Percentiles rank a stretch among this genome's conserved stretches.
Conservation (phyloP, 2,329 filamentous ascomycete genomes). For the Aspergillus sp. region DNA sequence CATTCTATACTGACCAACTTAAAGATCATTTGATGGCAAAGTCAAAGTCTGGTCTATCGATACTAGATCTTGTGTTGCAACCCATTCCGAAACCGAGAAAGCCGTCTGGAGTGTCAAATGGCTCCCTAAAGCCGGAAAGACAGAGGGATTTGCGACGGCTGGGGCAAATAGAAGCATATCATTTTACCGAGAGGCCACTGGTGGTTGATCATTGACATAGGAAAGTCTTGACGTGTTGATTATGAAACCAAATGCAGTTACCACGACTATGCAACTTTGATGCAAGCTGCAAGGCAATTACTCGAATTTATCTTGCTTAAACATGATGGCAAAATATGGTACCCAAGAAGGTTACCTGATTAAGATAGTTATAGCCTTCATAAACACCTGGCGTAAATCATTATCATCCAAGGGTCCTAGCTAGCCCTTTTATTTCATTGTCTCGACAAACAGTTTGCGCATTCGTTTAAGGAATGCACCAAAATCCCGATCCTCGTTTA, state of each 20-base stretch:
- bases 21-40: conserved; percentile 78
- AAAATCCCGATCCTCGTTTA: conserved; percentile 59
- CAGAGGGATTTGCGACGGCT: conserved; percentile 70
- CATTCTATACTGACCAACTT: conserved; percentile 6
- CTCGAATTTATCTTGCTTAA: background rate
- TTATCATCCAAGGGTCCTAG: background rate
- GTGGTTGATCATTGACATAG: conserved; percentile 40
- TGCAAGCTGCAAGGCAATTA: background rate
- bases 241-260: too few relatives aligned
- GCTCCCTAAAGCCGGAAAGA: conserved; percentile 64
- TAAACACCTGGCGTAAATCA: conserved; percentile 8
- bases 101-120: conserved; percentile 79
- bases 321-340: too few relatives aligned
- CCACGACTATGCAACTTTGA: too few relatives aligned
- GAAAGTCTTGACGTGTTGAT: too few relatives aligned
- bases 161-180: conserved; percentile 71
- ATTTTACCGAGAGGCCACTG: conserved; percentile 81
- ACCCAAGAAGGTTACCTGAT: too few relatives aligned
- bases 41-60: conserved; percentile 95
- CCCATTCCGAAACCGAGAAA: conserved; percentile 85
- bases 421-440: conserved; percentile 39
- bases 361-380: conserved; percentile 4
- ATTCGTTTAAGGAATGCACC: conserved; percentile 59
- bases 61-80: conserved; percentile 77
- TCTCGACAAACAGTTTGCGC: conserved; percentile 55